Conservation (phyloP, 2,329 filamentous ascomycete genomes). For the Coniochaeta sp. region DNA sequence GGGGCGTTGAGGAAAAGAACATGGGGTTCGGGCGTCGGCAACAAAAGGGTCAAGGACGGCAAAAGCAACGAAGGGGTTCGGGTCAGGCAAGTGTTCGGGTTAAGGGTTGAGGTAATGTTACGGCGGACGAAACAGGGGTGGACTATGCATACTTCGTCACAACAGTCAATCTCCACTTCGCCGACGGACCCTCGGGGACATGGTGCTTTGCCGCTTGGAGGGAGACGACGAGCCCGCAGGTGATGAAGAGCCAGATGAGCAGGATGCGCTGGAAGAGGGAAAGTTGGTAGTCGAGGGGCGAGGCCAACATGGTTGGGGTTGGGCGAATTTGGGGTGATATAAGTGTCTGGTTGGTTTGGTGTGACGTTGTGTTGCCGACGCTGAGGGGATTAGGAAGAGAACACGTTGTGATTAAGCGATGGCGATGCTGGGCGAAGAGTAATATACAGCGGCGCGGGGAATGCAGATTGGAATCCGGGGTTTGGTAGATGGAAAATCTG, state of each 20-base stretch:
- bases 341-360: too few relatives aligned
- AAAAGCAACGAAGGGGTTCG: too few relatives aligned
- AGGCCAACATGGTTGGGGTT: constrained; percentile 1
- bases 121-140: neutral
- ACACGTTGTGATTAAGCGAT: neutral
- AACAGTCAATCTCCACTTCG: neutral
- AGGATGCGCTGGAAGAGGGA: constrained; percentile 13
- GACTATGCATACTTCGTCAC: neutral
- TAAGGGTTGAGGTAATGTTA: too few relatives aligned
- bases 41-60: too few relatives aligned
- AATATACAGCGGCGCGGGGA: neutral
- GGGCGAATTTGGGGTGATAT: neutral
- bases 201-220: constrained; percentile 12
- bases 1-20: neutral
- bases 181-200: constrained; percentile 8
- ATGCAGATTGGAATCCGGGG: neutral
- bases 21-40: too few relatives aligned
- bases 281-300: constrained; percentile 12
- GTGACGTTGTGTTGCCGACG: too few relatives aligned
- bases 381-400: neutral
- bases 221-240: constrained; percentile 11
- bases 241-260: constrained; percentile 14
- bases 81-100: too few relatives aligned
- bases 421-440: neutral
- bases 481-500: neutral